Evolutionary conservation across 805 yeast genomes (phyloP).

Genomic region (Wickerhamiella cacticola): DNA sequence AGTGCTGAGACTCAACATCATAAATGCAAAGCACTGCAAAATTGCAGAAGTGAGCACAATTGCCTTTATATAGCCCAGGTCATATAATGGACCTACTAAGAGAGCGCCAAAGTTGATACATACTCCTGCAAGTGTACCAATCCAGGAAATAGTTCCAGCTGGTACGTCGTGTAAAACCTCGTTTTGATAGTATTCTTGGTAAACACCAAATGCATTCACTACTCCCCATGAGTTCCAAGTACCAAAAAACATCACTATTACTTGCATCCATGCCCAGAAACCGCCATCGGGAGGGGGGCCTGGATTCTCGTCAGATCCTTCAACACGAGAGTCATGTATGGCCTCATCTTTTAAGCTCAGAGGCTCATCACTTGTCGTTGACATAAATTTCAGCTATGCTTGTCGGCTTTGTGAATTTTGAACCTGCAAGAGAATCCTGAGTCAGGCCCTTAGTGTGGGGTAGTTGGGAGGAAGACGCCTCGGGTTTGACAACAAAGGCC

Average conservation of each 20-base stretch:
- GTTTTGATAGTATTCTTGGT: slow-evolving; percentile 20
- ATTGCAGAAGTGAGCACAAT: slow-evolving; percentile 23
- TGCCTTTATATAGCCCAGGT: slow-evolving; percentile 22
- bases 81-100: slow-evolving; percentile 26
- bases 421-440: neutral
- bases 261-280: slow-evolving; percentile 23
- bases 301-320: neutral
- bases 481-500: too few relatives aligned
- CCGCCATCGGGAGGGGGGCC: slow-evolving; percentile 25
- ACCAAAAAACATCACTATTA: slow-evolving; percentile 20
- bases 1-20: slow-evolving; percentile 30
- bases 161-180: slow-evolving; percentile 10
- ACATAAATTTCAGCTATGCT: too few relatives aligned
- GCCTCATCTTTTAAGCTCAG: neutral
- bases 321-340: too few relatives aligned
- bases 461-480: too few relatives aligned
- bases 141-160: slow-evolving; percentile 22
- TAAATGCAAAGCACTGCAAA: slow-evolving; percentile 23
- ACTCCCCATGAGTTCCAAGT: slow-evolving; percentile 23
- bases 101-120: slow-evolving; percentile 15
- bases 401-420: too few relatives aligned
- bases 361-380: neutral
- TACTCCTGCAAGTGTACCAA: slow-evolving; percentile 16
- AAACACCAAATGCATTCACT: slow-evolving; percentile 22
- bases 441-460: slow-evolving; percentile 2